A percentile compares a stretch with the other conserved stretches of the same genome.
phyloP scores from a whole-genome alignment of 2,329 filamentous ascomycete species.

The Aspergillus udagawae region DNA sequence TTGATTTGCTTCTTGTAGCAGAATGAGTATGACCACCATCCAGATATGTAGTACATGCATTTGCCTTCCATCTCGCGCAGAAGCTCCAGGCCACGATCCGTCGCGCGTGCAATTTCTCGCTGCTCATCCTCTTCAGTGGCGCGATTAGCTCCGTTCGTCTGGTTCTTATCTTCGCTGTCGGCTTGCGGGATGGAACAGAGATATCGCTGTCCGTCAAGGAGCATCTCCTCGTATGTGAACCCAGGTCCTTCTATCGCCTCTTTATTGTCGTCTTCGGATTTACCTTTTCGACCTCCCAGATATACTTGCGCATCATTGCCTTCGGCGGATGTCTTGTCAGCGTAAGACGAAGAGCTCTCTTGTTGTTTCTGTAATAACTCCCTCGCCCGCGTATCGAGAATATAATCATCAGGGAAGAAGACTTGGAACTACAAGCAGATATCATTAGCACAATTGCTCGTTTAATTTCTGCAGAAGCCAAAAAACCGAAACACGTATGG shows the following conservation, averaged over 20 bases:
- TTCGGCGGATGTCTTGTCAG: slow-evolving; percentile 8
- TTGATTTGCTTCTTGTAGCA: slow-evolving; percentile 84
- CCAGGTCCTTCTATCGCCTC: slow-evolving; percentile 24
- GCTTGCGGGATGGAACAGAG: slow-evolving; percentile 81
- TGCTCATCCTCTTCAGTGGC: slow-evolving; percentile 63
- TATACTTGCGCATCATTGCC: slow-evolving; percentile 25
- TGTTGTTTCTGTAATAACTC: slow-evolving; percentile 46
- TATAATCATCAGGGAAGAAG: slow-evolving; percentile 66
- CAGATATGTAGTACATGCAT: slow-evolving; percentile 79
- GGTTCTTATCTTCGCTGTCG: slow-evolving; percentile 59
- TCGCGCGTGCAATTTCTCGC: slow-evolving; percentile 73
- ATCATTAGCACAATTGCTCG: neutral
- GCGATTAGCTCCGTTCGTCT: slow-evolving; percentile 60
- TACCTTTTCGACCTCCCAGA: slow-evolving; percentile 9
- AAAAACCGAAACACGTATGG: neutral
- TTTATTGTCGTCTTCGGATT: slow-evolving; percentile 55
- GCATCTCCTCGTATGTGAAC: slow-evolving; percentile 67
- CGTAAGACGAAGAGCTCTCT: slow-evolving; percentile 12
- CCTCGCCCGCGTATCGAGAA: slow-evolving; percentile 66
- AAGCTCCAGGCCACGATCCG: slow-evolving; percentile 73
- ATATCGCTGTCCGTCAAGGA: slow-evolving; percentile 65
- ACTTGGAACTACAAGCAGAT: slow-evolving; percentile 67
- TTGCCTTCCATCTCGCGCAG: slow-evolving; percentile 70
- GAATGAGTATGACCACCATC: slow-evolving; percentile 96
- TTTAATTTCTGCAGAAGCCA: neutral